phyloP scores from a whole-genome alignment of 2,329 filamentous ascomycete genomes.

The Phaeoacremonium minimum region DNA sequence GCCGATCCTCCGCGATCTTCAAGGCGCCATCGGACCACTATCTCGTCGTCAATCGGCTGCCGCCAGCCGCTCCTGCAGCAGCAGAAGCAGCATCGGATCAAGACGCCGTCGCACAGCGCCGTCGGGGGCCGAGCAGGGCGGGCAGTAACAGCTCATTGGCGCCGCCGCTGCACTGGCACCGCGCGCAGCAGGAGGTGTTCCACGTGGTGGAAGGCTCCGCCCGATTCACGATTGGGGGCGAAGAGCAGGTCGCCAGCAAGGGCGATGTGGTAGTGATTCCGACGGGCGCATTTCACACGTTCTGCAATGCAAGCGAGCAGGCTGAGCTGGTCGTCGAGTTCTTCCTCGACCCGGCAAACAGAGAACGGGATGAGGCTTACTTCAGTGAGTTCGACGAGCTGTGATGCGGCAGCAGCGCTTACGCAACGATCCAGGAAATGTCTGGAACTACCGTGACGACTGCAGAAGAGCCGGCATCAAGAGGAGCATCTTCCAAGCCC shows the following conservation, averaged over 20 bases:
- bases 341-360: conserved; percentile 4
- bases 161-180: conserved; percentile 6
- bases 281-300: conserved; percentile 3
- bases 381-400: conserved; percentile 5
- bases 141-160: conserved; percentile 5
- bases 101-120: too few relatives aligned
- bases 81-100: too few relatives aligned
- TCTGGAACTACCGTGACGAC: conserved; percentile 8
- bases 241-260: background rate
- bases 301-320: conserved; percentile 7
- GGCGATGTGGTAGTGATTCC: conserved; percentile 7
- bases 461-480: conserved; percentile 4
- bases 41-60: conserved; percentile 8
- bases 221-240: conserved; percentile 1
- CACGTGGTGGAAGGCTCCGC: conserved; percentile 5
- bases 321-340: conserved; percentile 6
- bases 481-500: conserved; percentile 5
- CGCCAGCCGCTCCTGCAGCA: conserved; percentile 2
- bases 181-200: conserved; percentile 6
- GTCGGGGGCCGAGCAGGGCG: background rate
- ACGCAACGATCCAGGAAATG: conserved; percentile 8
- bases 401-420: too few relatives aligned
- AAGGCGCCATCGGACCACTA: conserved; percentile 1
- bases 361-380: conserved; percentile 7
- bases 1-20: conserved; percentile 6